Evolutionary conservation across 192 early-diverging fungal species (phyloP).

Genomic region (Haplosporangium gracile): DNA sequence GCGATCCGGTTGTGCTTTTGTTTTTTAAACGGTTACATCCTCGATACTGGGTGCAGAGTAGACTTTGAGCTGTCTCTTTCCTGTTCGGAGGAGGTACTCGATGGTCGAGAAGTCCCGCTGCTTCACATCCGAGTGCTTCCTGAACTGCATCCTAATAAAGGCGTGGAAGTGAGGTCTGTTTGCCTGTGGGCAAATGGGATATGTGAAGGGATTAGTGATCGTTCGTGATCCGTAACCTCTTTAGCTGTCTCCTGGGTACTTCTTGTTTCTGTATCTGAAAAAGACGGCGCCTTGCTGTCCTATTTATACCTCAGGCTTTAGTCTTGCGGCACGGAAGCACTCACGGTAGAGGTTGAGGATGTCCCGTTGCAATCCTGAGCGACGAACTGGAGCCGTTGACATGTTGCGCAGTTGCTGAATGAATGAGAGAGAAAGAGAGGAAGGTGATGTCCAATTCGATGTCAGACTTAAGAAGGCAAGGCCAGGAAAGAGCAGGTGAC

Average conservation of each 20-base stretch:
- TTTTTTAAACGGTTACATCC: slow-evolving; percentile 61
- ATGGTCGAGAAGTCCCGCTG: slow-evolving; percentile 76
- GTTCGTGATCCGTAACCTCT: neutral
- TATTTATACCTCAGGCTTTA: slow-evolving; percentile 70
- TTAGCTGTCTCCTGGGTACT: neutral
- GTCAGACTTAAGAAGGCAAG: too few species aligned
- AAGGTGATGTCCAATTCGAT: neutral
- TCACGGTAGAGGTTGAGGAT: slow-evolving; percentile 76
- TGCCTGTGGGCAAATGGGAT: slow-evolving; percentile 54
- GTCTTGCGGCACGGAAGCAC: slow-evolving; percentile 74
- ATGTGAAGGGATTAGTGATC: neutral
- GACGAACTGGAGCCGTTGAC: slow-evolving; percentile 47
- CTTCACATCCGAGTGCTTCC: slow-evolving; percentile 64
- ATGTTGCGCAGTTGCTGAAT: slow-evolving; percentile 16
- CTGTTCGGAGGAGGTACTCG: slow-evolving; percentile 76
- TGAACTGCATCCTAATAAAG: slow-evolving; percentile 78
- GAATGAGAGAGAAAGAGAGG: neutral
- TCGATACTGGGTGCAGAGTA: slow-evolving; percentile 72
- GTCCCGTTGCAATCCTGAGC: slow-evolving; percentile 78
- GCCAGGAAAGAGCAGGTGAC: neutral
- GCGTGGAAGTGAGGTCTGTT: slow-evolving; percentile 72
- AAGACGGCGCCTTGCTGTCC: neutral
- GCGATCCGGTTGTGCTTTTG: neutral
- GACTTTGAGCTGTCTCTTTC: slow-evolving; percentile 72
- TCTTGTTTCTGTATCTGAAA: neutral